These are phyloP conservation scores for Artemisia argyi DNA, from an alignment of 129 eudicot species.

Conservation along the genomic window DNA sequence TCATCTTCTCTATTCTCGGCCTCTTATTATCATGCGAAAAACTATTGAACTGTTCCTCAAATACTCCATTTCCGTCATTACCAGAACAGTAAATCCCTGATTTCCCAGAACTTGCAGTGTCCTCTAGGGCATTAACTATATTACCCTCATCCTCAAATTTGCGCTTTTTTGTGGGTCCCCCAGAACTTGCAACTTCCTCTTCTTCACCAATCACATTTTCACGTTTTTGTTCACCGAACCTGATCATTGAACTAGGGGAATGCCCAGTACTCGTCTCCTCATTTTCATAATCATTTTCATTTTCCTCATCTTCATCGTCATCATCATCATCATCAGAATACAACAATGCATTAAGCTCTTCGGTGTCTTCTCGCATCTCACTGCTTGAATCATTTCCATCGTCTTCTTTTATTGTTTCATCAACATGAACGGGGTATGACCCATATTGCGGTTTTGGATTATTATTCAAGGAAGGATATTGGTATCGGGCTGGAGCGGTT, in stretches of 20 bases:
- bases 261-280: slow-evolving; percentile 82
- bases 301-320: slow-evolving; percentile 56
- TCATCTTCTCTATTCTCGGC: slow-evolving; percentile 53
- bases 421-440: slow-evolving; percentile 11
- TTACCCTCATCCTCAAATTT: slow-evolving; percentile 35
- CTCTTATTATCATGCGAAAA: slow-evolving; percentile 33
- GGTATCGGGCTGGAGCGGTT: slow-evolving; percentile 9
- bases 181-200: slow-evolving; percentile 69
- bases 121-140: slow-evolving; percentile 32
- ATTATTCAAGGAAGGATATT: slow-evolving; percentile 17
- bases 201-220: slow-evolving; percentile 42
- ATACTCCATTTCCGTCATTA: slow-evolving; percentile 38
- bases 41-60: slow-evolving; percentile 31
- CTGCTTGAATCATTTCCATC: slow-evolving; percentile 33
- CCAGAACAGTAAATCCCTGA: slow-evolving; percentile 32
- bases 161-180: slow-evolving; percentile 46
- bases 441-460: slow-evolving; percentile 19
- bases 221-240: slow-evolving; percentile 32
- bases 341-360: slow-evolving; percentile 74
- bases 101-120: slow-evolving; percentile 49
- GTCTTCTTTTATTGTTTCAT: background rate
- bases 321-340: slow-evolving; percentile 51
- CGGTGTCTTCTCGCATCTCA: slow-evolving; percentile 76
- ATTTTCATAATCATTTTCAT: slow-evolving; percentile 43
- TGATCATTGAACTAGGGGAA: slow-evolving; percentile 60